These are phyloP conservation scores for Citrus sinensis DNA, from an alignment of 345 rosid species.

Conservation along the genomic window DVS_A1.0 CM039165.1:33273001-33273500, in stretches of 20 bases:
- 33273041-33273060: constrained; percentile 72
- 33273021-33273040: constrained; percentile 64
- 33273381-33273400: constrained; percentile 77
- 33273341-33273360: constrained; percentile 72
- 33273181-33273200: constrained; percentile 87
- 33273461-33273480: constrained; percentile 76
- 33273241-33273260: constrained; percentile 80
- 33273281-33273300: constrained; percentile 77
- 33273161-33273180: constrained; percentile 69
- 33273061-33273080: constrained; percentile 67
- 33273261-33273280: constrained; percentile 89
- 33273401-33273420: constrained; percentile 76
- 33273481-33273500: constrained; percentile 73
- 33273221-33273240: constrained; percentile 74
- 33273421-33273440: constrained; percentile 73
- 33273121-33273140: constrained; percentile 71
- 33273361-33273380: constrained; percentile 74
- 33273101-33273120: constrained; percentile 67
- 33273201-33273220: constrained; percentile 79
- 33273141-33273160: constrained; percentile 72
- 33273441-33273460: constrained; percentile 66
- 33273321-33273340: constrained; percentile 68
- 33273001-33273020: constrained; percentile 59
- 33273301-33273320: constrained; percentile 71
- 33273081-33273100: constrained; percentile 79